These are phyloP conservation scores for Albifimbria verrucaria DNA, from an alignment of 2,329 filamentous ascomycete species.

Conservation along the genomic window DNA sequence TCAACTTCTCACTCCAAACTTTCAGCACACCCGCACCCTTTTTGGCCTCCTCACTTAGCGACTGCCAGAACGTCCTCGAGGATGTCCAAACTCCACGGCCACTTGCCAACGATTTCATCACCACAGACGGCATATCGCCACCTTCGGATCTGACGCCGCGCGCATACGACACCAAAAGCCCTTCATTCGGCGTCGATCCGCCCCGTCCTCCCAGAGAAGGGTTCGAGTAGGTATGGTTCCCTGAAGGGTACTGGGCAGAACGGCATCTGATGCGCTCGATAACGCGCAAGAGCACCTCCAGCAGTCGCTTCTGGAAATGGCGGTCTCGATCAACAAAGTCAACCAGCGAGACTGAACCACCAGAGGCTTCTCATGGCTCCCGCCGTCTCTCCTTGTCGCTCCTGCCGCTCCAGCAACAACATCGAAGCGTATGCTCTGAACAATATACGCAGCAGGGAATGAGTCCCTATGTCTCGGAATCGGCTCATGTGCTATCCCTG, in stretches of 20 bases:
- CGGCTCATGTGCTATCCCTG: slow-evolving; percentile 44
- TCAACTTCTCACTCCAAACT: slow-evolving; percentile 21
- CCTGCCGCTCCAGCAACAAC: slow-evolving; percentile 8
- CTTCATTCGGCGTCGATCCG: slow-evolving; percentile 41
- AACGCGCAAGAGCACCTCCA: slow-evolving; percentile 28
- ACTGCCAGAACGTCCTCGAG: neutral
- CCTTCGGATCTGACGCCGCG: neutral
- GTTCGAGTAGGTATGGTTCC: slow-evolving; percentile 62
- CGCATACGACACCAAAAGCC: slow-evolving; percentile 1
- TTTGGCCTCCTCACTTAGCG: slow-evolving; percentile 6
- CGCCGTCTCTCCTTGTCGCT: slow-evolving; percentile 19
- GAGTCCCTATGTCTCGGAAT: slow-evolving; percentile 45
- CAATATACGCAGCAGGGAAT: slow-evolving; percentile 15
- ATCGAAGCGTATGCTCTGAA: slow-evolving; percentile 7
- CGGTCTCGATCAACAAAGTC: slow-evolving; percentile 33
- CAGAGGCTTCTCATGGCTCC: slow-evolving; percentile 16
- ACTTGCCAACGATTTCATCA: neutral
- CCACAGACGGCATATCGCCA: neutral
- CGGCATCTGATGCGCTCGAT: slow-evolving; percentile 30
- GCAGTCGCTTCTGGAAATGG: slow-evolving; percentile 38
- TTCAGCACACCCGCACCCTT: slow-evolving; percentile 13
- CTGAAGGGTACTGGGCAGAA: slow-evolving; percentile 62
- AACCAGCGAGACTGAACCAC: slow-evolving; percentile 27
- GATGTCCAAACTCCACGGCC: neutral
- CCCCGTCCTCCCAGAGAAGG: slow-evolving; percentile 53